phyloP scores from a whole-genome alignment of 2,329 filamentous ascomycete genomes.

The Pseudocercospora pini-densiflorae region DNA sequence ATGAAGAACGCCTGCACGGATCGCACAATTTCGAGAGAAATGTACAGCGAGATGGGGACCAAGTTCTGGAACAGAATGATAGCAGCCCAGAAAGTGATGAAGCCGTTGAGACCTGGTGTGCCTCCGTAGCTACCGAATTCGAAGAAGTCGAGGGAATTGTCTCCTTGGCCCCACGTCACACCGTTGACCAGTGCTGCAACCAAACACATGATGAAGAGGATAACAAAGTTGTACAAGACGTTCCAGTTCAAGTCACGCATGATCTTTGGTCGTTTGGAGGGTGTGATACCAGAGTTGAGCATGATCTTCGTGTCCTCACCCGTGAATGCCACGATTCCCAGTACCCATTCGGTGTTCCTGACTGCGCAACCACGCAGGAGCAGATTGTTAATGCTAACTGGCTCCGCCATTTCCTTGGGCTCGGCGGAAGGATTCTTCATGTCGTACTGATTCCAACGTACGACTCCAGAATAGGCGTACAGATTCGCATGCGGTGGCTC shows the following conservation, averaged over 20 bases:
- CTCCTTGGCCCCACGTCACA: slow-evolving; percentile 73
- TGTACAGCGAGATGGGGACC: slow-evolving; percentile 97
- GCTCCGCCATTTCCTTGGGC: slow-evolving; percentile 81
- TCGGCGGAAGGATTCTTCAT: slow-evolving; percentile 65
- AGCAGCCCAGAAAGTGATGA: slow-evolving; percentile 96
- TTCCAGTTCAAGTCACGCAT: slow-evolving; percentile 96
- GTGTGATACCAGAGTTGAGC: slow-evolving; percentile 96
- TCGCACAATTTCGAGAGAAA: slow-evolving; percentile 93
- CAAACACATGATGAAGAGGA: slow-evolving; percentile 88
- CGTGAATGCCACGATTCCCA: slow-evolving; percentile 92
- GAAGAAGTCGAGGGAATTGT: slow-evolving; percentile 79
- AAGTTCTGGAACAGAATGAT: slow-evolving; percentile 98
- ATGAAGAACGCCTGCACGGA: slow-evolving; percentile 96
- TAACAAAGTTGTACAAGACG: slow-evolving; percentile 92
- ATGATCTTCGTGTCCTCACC: slow-evolving; percentile 98
- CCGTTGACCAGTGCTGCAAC: slow-evolving; percentile 85
- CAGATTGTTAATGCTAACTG: slow-evolving; percentile 93
- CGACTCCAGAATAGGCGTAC: slow-evolving; percentile 90
- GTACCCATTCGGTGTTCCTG: slow-evolving; percentile 93
- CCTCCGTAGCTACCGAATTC: slow-evolving; percentile 76
- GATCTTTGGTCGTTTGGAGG: slow-evolving; percentile 89
- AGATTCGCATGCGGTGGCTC: slow-evolving; percentile 91
- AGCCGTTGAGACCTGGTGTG: slow-evolving; percentile 76
- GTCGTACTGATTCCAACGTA: slow-evolving; percentile 81
- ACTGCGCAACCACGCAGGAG: slow-evolving; percentile 91